Base-by-base conservation (phyloP, 2,329 filamentous ascomycete genomes). In the Aspergillus ibericus region DNA sequence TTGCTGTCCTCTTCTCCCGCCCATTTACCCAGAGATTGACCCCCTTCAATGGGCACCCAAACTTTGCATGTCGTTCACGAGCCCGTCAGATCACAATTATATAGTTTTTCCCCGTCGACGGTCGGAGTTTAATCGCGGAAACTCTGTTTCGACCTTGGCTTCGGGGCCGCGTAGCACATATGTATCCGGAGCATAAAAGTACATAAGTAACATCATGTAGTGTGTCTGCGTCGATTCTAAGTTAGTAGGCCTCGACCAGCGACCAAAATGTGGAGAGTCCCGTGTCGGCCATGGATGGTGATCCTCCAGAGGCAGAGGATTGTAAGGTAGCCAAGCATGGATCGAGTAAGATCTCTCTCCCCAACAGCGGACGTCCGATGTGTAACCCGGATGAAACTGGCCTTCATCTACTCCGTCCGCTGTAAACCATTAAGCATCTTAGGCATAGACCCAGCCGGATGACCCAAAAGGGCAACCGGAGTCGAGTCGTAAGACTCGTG, bases 121-220 rank as follows among this genome's bases (percentile, higher is more conserved):
- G 44, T 48, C 44, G 44, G 44, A 48, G 44, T 48, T 48, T 48
- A 48, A 29, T 47, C 22, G 42, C 22, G 42, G 42, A 47, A 47
- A 47, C 15, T 46, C 42, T n/a, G 20, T 47, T 25, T 16, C 20
- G 9, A 25, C 25, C 42, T 47, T 47, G 20, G 42, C 42, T 47
- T 25, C 20, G 27, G 22, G 42, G 20, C 25, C 42, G 20, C 42
- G 20, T 29, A 27, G 20, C 25, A 47, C 42, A 25, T 47, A 42
- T 42, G 38, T 42, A 22, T 42, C 13, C 38, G 38, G 38, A 42
- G 20, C 38, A 42, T 42, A 42, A 42, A 18, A 20, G 10, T 42
- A 42, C 38, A 22, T 42, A 42, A 42, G 38, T 22, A 12, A 20
- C 18, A 22, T 42, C 18, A 22, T 42, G 38, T 42, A 42, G 9